These are phyloP conservation scores for Fusarium chaquense DNA, from an alignment of 2,329 filamentous ascomycete genomes.

Conservation along the genomic window DNA sequence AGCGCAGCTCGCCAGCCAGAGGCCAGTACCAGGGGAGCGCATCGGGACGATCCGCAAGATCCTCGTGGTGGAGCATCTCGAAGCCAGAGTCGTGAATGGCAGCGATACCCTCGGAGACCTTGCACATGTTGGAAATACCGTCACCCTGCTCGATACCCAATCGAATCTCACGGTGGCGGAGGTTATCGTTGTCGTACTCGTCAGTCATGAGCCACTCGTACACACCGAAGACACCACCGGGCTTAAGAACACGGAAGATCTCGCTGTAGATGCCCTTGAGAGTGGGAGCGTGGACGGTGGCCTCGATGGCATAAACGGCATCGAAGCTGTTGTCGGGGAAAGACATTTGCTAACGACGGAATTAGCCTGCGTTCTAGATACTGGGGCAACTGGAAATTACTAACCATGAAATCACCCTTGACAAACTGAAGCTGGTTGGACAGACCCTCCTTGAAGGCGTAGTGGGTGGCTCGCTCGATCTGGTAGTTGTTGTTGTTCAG, in stretches of 20 bases:
- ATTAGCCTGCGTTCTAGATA: slow-evolving; percentile 20
- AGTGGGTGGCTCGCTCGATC: slow-evolving; percentile 90
- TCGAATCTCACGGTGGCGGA: slow-evolving; percentile 88
- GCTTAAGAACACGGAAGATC: slow-evolving; percentile 95
- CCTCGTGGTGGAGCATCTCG: slow-evolving; percentile 83
- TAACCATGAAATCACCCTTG: slow-evolving; percentile 95
- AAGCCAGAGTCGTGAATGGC: slow-evolving; percentile 93
- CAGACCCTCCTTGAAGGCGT: slow-evolving; percentile 85
- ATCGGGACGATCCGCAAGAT: slow-evolving; percentile 83
- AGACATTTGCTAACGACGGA: slow-evolving; percentile 78
- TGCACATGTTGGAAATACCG: slow-evolving; percentile 98
- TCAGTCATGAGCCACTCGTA: slow-evolving; percentile 99
- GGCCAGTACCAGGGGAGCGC: slow-evolving; percentile 94
- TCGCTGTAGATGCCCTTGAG: slow-evolving; percentile 93
- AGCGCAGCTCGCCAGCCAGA: slow-evolving; percentile 83
- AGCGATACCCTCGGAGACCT: slow-evolving; percentile 79
- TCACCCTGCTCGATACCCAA: slow-evolving; percentile 96
- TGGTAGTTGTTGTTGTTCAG: slow-evolving; percentile 99
- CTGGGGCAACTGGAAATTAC: slow-evolving; percentile 24
- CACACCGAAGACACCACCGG: slow-evolving; percentile 93
- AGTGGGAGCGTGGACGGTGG: slow-evolving; percentile 92
- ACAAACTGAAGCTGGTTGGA: slow-evolving; percentile 84
- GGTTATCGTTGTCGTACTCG: slow-evolving; percentile 88
- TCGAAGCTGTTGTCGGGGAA: slow-evolving; percentile 95
- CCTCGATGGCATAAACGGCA: slow-evolving; percentile 96